A percentile compares a stretch with the other conserved stretches of the same genome.
Evolutionary conservation across 2,329 filamentous ascomycete genomes (phyloP).

Genomic region (Nemania sp.): DNA sequence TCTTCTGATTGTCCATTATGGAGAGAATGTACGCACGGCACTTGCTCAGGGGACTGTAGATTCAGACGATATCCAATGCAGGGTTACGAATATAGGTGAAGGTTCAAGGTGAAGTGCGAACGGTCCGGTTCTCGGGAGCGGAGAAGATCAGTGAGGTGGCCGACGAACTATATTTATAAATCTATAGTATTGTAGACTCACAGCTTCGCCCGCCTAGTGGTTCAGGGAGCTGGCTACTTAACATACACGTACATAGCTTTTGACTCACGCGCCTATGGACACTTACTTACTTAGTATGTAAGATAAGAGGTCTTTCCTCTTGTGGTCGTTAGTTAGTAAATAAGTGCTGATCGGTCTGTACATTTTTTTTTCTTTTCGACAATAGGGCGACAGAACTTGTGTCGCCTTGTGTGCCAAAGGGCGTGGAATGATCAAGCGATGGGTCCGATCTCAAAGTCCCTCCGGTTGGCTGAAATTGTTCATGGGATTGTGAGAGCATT

Average conservation of each 20-base stretch:
- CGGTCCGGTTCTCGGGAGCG: conserved; percentile 3
- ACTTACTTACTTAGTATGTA: too few relatives aligned
- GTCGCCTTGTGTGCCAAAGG: conserved; percentile 1
- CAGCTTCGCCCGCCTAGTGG: neutral
- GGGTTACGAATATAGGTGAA: neutral
- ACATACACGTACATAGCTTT: neutral
- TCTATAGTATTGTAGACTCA: neutral
- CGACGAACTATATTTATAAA: neutral
- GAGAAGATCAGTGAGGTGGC: neutral
- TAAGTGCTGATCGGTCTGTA: neutral
- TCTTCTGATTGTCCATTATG: conserved; percentile 5
- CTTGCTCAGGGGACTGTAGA: too few relatives aligned
- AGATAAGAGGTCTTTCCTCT: too few relatives aligned
- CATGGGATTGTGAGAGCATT: neutral
- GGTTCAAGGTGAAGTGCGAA: neutral
- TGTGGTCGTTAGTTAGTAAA: too few relatives aligned
- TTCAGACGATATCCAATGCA: neutral
- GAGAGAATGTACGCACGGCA: too few relatives aligned
- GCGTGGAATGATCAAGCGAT: neutral
- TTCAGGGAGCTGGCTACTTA: neutral
- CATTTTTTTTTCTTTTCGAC: too few relatives aligned
- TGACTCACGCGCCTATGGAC: neutral
- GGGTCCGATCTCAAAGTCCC: neutral
- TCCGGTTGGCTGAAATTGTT: too few relatives aligned
- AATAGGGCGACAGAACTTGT: too few relatives aligned